Conservation (phyloP, 2,329 filamentous ascomycete genomes). For the Alternaria tenuissima region DNA sequence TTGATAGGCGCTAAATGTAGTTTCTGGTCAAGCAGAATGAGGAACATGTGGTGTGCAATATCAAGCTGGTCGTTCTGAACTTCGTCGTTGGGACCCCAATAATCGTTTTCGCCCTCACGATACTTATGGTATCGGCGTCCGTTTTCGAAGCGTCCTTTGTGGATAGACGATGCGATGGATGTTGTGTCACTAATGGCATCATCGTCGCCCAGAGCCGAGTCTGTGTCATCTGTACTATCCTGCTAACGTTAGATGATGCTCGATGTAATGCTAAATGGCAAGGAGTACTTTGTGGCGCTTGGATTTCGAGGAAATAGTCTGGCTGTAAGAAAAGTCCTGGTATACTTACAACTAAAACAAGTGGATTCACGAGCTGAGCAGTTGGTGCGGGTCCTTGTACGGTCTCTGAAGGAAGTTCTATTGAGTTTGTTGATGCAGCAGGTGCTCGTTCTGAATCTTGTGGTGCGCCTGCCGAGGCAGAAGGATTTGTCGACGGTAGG, state of each 20-base stretch:
- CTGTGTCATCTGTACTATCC: constrained; percentile 26
- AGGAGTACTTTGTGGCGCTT: neutral
- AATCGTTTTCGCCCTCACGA: constrained; percentile 42
- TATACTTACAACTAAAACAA: constrained; percentile 19
- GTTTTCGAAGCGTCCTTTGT: constrained; percentile 42
- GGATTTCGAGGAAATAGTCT: neutral
- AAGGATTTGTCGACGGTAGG: neutral
- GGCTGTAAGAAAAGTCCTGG: neutral
- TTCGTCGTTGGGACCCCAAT: constrained; percentile 45
- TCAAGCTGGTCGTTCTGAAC: constrained; percentile 39
- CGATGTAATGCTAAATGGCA: neutral
- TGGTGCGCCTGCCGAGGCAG: neutral
- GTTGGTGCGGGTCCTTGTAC: constrained; percentile 12
- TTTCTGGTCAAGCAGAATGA: constrained; percentile 31
- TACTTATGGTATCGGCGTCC: constrained; percentile 46
- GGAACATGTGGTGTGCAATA: constrained; percentile 40
- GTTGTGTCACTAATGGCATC: constrained; percentile 38
- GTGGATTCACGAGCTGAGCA: constrained; percentile 21
- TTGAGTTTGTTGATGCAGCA: neutral
- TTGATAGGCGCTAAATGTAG: constrained; percentile 35
- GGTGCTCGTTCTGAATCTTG: neutral
- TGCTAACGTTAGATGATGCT: neutral
- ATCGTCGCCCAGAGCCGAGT: constrained; percentile 25
- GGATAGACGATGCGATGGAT: constrained; percentile 42
- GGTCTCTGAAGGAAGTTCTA: constrained; percentile 3